phyloP scores from a whole-genome alignment of 1,284 basidiomycete genomes.

The Ganoderma sinense region DNA sequence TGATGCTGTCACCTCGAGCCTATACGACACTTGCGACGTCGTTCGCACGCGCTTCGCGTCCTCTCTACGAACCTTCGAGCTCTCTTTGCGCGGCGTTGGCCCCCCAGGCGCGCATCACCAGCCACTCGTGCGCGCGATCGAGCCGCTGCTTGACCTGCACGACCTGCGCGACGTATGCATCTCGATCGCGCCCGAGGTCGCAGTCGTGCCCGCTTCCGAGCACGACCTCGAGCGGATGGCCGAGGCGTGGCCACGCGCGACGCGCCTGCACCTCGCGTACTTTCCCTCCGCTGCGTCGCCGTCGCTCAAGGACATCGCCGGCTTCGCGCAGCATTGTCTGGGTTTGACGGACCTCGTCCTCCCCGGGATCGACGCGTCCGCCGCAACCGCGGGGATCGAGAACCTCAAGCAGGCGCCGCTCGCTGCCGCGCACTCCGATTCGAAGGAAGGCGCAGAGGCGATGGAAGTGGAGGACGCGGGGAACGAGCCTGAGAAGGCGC shows the following conservation, averaged over 20 bases:
- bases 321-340: constrained; percentile 10
- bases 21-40: constrained; percentile 20
- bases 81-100: constrained; percentile 15
- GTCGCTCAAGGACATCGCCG: constrained; percentile 16
- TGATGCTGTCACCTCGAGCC: not conserved
- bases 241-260: constrained; percentile 24
- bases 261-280: constrained; percentile 20
- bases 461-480: not conserved
- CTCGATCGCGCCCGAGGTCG: constrained; percentile 15
- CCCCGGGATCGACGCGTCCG: constrained; percentile 21
- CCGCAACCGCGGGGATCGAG: not conserved
- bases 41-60: constrained; percentile 16
- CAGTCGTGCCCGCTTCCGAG: constrained; percentile 11
- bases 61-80: constrained; percentile 14
- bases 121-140: constrained; percentile 17
- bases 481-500: not conserved
- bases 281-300: constrained; percentile 3
- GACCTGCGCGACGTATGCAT: constrained; percentile 18
- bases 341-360: constrained; percentile 19
- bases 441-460: too few relatives aligned
- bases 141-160: constrained; percentile 23
- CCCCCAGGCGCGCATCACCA: constrained; percentile 7
- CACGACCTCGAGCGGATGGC: constrained; percentile 23
- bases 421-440: not conserved
- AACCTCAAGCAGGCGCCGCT: not conserved